Conservation (phyloP, 192 early-diverging fungal genomes). For the Coemansia sp. region DNA sequence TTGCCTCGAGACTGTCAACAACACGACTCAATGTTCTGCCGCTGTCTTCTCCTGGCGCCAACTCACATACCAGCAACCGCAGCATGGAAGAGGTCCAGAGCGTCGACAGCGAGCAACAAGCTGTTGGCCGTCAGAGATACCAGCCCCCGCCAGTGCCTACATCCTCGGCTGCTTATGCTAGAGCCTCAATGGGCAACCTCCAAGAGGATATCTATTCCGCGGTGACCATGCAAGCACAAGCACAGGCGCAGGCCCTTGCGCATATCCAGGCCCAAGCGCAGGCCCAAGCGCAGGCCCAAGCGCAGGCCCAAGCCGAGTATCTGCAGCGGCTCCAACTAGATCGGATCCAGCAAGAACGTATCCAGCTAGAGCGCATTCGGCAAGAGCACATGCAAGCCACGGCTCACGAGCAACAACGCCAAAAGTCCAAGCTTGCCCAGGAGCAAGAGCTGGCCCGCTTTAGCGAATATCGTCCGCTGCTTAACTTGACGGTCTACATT, state of each 20-base stretch:
- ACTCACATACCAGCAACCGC: slow-evolving; percentile 33
- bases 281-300: no score
- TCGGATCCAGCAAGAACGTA: slow-evolving; percentile 33
- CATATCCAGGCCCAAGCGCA: background rate
- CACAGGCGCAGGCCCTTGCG: slow-evolving; percentile 19
- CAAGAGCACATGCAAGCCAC: slow-evolving; percentile 19
- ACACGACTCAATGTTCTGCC: slow-evolving; percentile 30
- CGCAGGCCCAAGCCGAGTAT: slow-evolving; percentile 35
- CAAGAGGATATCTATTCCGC: slow-evolving; percentile 16
- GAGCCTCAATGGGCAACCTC: slow-evolving; percentile 12
- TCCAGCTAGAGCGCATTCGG: slow-evolving; percentile 25
- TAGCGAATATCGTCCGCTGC: slow-evolving; percentile 57
- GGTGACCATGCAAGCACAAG: slow-evolving; percentile 11
- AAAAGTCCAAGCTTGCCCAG: slow-evolving; percentile 27
- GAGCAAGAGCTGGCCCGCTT: slow-evolving; percentile 48
- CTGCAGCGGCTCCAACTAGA: slow-evolving; percentile 32
- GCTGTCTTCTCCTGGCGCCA: slow-evolving; percentile 34
- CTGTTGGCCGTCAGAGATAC: background rate
- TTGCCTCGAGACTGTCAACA: slow-evolving; percentile 32
- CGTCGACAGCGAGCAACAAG: background rate
- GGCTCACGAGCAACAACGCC: slow-evolving; percentile 40
- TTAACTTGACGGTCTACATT: slow-evolving; percentile 63
- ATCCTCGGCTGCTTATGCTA: slow-evolving; percentile 7
- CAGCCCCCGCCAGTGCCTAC: slow-evolving; percentile 16
- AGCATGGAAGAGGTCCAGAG: slow-evolving; percentile 26